Percentiles rank a stretch among this genome's conserved stretches.
These are phyloP conservation scores for Voacanga thouarsii DNA, from an alignment of 257 asterid genomes.

Conservation along the genomic window DNA sequence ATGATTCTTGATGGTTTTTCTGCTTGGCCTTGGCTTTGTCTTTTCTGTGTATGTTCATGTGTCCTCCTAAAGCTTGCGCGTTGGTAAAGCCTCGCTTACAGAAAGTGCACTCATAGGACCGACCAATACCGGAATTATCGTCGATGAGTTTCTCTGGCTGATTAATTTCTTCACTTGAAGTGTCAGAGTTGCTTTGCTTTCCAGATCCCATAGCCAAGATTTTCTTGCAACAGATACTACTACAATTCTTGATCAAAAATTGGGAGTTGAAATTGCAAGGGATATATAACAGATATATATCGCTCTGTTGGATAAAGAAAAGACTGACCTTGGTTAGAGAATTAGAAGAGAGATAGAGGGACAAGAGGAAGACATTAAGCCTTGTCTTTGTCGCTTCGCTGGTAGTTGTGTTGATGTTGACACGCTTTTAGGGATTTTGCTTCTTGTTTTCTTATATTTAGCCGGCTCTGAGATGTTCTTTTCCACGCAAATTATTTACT, in stretches of 20 bases:
- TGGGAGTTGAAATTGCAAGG: background rate
- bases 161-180: conserved; percentile 38
- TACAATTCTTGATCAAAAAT: background rate
- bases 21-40: conserved; percentile 61
- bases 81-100: conserved; percentile 86
- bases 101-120: conserved; percentile 67
- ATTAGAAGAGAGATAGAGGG: conserved; percentile 3
- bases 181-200: conserved; percentile 32
- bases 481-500: conserved; percentile 1
- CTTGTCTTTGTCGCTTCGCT: conserved; percentile 8
- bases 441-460: conserved; percentile 5
- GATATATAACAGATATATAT: background rate
- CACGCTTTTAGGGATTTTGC: background rate
- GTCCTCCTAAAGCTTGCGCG: conserved; percentile 93
- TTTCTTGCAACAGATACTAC: background rate
- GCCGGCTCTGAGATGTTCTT: conserved; percentile 21
- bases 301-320: background rate
- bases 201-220: conserved; percentile 33
- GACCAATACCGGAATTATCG: conserved; percentile 39
- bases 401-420: conserved; percentile 11
- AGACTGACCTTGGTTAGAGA: background rate
- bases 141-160: conserved; percentile 37
- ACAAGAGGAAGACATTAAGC: conserved; percentile 11
- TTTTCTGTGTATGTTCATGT: conserved; percentile 87
- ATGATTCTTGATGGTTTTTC: conserved; percentile 8